These are phyloP conservation scores for Acanthamoeba healyi DNA, from an alignment of 208 protist genomes.

Conservation along the genomic window DNA sequence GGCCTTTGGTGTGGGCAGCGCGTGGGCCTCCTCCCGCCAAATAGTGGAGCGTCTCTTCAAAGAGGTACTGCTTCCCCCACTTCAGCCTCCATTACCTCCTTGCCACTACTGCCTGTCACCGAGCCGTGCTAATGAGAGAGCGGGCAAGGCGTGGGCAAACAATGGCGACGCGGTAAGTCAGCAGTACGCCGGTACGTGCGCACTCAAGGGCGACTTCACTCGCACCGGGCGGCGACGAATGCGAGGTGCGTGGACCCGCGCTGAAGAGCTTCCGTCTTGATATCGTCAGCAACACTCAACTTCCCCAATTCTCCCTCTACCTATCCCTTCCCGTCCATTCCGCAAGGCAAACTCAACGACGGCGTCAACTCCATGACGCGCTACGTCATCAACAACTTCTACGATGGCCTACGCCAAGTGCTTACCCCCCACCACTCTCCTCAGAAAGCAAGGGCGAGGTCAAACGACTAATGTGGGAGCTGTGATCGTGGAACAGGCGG, in stretches of 20 bases:
- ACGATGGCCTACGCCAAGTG: slow-evolving; percentile 20
- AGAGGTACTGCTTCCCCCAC: not conserved
- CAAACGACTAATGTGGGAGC: no score
- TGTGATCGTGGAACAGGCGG: no score
- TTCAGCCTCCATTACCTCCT: not conserved
- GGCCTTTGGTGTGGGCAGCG: slow-evolving; percentile 32
- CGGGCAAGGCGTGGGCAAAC: slow-evolving; percentile 65
- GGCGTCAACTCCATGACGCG: slow-evolving; percentile 40
- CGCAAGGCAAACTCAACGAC: slow-evolving; percentile 30
- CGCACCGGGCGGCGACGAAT: slow-evolving; percentile 38
- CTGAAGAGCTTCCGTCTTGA: not conserved
- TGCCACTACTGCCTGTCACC: not conserved
- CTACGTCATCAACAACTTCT: slow-evolving; percentile 54
- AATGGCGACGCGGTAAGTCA: slow-evolving; percentile 69
- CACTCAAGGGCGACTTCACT: slow-evolving; percentile 72
- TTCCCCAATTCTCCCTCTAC: not conserved
- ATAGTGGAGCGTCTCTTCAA: slow-evolving; percentile 5
- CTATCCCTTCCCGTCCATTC: not conserved
- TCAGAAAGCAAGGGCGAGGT: no score
- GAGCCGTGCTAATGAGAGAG: no score
- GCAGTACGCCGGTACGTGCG: slow-evolving; percentile 67
- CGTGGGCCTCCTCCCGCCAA: not conserved
- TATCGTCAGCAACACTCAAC: no score
- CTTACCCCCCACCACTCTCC: not conserved
- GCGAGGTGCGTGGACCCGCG: not conserved